Base-by-base conservation (phyloP, 2,329 filamentous ascomycete genomes). In the Sordariomycetes sp. region DNA sequence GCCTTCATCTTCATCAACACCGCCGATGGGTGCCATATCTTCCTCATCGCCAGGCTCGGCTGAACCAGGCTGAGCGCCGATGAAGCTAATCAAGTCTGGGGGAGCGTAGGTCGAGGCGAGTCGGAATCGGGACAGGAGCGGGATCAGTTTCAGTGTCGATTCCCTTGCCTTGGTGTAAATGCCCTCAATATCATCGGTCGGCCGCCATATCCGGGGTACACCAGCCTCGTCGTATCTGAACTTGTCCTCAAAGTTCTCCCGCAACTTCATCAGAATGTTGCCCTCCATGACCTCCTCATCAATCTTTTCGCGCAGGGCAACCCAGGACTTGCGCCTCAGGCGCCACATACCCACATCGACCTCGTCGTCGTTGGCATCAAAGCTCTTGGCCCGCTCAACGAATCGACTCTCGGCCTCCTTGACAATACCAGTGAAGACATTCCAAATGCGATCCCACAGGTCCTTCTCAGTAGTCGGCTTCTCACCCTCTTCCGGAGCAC, bases 221-320 rank as follows among this genome's bases (percentile, higher is more conserved):
- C 92, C 92, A 6, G 79, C 79, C 39, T 95, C 88, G 49, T 98
- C 92, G 50, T 98, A 98, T 43, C 92, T 82, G 73, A 98, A 98
- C 61, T 94, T 95, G 64, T 98, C 92, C 61, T 98, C 92, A 46
- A 98, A 98, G 64, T 95, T 96, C 59, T 98, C 92, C 23, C 92
- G 79, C 33, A 98, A 75, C 66, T 98, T 98, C 46, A 96, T 70
- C 21, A 96, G 66, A 35, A 98, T 79, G 53, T 96, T 98, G 49
- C 90, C 90, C 62, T 96, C 92, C 79, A 94, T 94, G 53, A 95
- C 86, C 60, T 98, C 92, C 53, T 98, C 92, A 23, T 96, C 90
- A 41, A 98, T 83, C 66, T 86, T 92, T 39, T 86, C 81, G 30
- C 86, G 76, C 40, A 98, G 68, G 11, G 90, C 88, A 26, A 81